Percentiles rank a stretch among this genome's conserved stretches.
Conservation (phyloP, 2,329 filamentous ascomycete genomes). For the Nemania sp. region DNA sequence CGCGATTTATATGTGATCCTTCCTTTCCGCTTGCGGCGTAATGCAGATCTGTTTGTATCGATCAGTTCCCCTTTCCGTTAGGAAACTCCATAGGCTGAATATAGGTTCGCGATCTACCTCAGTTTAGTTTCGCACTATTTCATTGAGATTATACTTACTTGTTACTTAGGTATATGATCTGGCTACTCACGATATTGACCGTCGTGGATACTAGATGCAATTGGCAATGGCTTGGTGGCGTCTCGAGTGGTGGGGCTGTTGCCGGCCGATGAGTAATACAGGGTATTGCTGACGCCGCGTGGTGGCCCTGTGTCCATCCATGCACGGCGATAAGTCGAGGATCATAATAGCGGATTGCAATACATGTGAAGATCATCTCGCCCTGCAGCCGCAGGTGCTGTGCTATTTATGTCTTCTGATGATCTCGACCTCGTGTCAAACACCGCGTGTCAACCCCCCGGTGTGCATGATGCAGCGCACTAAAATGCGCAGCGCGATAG, state of each 20-base stretch:
- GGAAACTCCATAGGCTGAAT: too few species aligned
- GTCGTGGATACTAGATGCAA: too few species aligned
- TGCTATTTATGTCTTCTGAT: not conserved
- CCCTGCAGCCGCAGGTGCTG: not conserved
- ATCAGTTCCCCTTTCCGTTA: not conserved
- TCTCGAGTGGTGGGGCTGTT: not conserved
- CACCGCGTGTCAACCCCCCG: too few species aligned
- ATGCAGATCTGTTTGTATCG: not conserved
- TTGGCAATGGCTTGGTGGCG: not conserved
- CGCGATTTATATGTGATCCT: too few species aligned
- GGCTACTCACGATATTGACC: too few species aligned
- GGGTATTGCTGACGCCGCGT: not conserved
- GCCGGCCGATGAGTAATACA: not conserved
- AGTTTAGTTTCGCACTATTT: too few species aligned
- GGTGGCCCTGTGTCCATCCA: not conserved
- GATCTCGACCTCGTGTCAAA: not conserved
- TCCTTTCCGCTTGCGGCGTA: not conserved
- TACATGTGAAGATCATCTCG: not conserved
- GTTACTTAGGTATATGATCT: too few species aligned
- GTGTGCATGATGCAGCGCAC: not conserved
- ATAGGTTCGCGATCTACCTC: too few species aligned
- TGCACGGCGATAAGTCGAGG: not conserved
- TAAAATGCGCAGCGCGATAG: not conserved
- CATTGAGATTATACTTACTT: too few species aligned
- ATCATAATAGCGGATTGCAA: constrained; percentile 1